Evolutionary conservation across 192 early-diverging fungal species (phyloP), one percentile per base, ranked within the genome.

Genomic region (Polychytrium aggregatum): DNA sequence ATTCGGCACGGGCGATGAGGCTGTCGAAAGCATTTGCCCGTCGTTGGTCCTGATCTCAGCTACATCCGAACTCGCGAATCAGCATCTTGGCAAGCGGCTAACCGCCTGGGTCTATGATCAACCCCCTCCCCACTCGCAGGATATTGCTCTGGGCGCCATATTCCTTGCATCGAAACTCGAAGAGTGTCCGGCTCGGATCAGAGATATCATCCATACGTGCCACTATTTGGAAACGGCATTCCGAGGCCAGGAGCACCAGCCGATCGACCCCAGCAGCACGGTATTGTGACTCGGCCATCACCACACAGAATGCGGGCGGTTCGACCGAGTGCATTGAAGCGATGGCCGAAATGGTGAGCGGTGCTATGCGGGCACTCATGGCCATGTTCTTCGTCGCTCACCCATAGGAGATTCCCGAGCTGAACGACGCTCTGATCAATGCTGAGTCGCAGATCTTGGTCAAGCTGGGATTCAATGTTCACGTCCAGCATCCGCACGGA

Each of bases 401-500:
- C 46, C 55, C 74, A 26, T 87, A 92, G 56, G 96, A 98, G 56
- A 73, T 57, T 33, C 82, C 84, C 13, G 69, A 82, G 17, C 61
- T 70, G 20, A 33, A 33, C 31, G 6, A 11, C 31, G 31, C 4
- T 33, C 31, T 33, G 31, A 11, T 33, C 31, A 33, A 33, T 33
- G 31, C 75, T 35, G 96, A 99, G 60, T 79, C 91, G 67, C 83
- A 88, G 46, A 84, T 99, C 24, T 67, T 99, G 28, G 80, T 79
- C 13, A 76, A 77, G 28, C 72, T 99, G 6, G 90, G 82, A 8
- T 99, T 99, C 60, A 88, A 94, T 57, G 90, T 97, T 3, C 90
- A 95, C 51, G 93, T 97, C 1, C 84, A 94, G 62, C 76, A 90
- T 13, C 92, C 96, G n/a, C 92, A 99, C 60, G 85, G 85, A 17